Base-by-base conservation (phyloP, 139 green algal genomes). In the Marvania coccoides region DNA sequence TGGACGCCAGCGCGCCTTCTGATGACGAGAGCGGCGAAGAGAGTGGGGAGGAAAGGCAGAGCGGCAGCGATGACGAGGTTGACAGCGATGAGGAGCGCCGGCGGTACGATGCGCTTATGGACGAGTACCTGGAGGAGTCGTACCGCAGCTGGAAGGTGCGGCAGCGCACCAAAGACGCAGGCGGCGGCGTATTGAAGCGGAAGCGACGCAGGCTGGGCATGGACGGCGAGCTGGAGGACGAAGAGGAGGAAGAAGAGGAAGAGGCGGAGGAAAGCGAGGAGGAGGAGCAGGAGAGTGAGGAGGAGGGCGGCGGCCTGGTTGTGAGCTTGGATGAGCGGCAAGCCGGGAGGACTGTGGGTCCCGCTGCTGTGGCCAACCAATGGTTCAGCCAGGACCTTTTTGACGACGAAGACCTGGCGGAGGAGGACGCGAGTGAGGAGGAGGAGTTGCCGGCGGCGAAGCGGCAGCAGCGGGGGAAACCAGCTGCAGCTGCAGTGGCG, bases 371-470 rank as follows among this genome's bases (percentile, higher is more conserved):
- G 29, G 85, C 84, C 1, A 74, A 80, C 14, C 88, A 95, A 81
- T 96, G 89, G 89, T 96, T 96, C 67, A 71, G 76, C 10, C 88
- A 94, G 64, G 83, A 91, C 31, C 36, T 92, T 15, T 94, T 92
- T 47, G 57, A 78, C 8, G 83, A 87, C 63, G 74, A 70, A 9
- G 76, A 84, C 36, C 47, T 87, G 35, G 71, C 56, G 24, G 70
- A 73, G 39, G 72, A 70, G 7, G 72, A 79, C 23, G 70, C 71
- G 28, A 51, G 66, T 24, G 59, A 76, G 51, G 65, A 72, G 35
- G n/a, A n/a, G n/a, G n/a, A n/a, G 37, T 60, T 6, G 23, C 36
- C 60, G 60, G n/a, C 54, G 51, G 14, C 33, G 59, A 60, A n/a
- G n/a, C n/a, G n/a, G n/a, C n/a, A n/a, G 38, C 6, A 8, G 23